These are phyloP conservation scores for Flaveria linearis DNA, from an alignment of 129 eudicot genomes.

Conservation along the genomic window DNA sequence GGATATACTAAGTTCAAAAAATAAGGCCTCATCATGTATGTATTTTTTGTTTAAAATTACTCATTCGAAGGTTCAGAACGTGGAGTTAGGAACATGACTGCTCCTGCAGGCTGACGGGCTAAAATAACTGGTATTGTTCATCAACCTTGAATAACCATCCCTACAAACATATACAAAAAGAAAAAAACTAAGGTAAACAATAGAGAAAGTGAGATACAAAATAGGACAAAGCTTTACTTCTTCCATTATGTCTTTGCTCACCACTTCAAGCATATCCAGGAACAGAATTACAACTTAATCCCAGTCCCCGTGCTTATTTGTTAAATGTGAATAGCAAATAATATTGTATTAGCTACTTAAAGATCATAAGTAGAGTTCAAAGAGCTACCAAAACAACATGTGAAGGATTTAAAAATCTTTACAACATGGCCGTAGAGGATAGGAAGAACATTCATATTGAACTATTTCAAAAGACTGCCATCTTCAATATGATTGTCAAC, in stretches of 20 bases:
- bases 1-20: no score
- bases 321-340: slow-evolving; percentile 49
- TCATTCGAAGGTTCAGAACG: no score
- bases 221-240: slow-evolving; percentile 42
- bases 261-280: slow-evolving; percentile 98
- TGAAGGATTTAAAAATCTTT: slow-evolving; percentile 80
- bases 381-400: slow-evolving; percentile 28
- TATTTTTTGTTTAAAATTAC: no score
- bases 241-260: slow-evolving; percentile 96
- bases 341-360: slow-evolving; percentile 11
- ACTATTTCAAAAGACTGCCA: slow-evolving; percentile 56
- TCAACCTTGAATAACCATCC: slow-evolving; percentile 72
- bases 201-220: not conserved
- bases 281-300: slow-evolving; percentile 95
- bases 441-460: slow-evolving; percentile 88
- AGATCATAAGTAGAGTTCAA: not conserved
- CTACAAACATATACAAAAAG: slow-evolving; percentile 53
- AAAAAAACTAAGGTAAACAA: slow-evolving; percentile 3
- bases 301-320: slow-evolving; percentile 81
- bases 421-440: slow-evolving; percentile 76
- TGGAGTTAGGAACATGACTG: no score
- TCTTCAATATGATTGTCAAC: slow-evolving; percentile 76
- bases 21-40: no score
- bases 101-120: no score
- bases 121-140: slow-evolving; percentile 84